Evolutionary conservation across 2,329 filamentous ascomycete genomes (phyloP).

Genomic region (Arthroderma uncinatum): DNA sequence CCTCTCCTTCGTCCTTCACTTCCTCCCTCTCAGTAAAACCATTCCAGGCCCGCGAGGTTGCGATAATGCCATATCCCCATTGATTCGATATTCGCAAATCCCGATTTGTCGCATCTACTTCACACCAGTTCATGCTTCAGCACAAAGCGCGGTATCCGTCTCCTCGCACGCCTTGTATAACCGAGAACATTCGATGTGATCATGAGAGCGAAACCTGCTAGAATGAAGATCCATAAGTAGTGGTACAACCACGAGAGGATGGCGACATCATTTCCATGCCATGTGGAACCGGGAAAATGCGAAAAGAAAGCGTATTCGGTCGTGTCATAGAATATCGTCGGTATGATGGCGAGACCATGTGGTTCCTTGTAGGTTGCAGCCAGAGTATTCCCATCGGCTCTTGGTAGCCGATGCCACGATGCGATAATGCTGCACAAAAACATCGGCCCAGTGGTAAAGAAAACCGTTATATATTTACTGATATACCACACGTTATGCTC

Average conservation of each 20-base stretch:
- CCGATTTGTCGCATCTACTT: not conserved
- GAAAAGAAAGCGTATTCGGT: conserved; percentile 8
- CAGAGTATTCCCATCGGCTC: not conserved
- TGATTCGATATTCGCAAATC: not conserved
- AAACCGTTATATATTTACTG: conserved; percentile 13
- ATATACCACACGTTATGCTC: conserved; percentile 9
- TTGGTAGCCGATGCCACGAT: conserved; percentile 7
- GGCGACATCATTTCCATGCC: conserved; percentile 8
- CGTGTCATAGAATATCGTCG: conserved; percentile 6
- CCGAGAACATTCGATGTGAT: not conserved
- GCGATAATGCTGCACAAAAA: conserved; percentile 8
- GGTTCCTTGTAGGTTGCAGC: not conserved
- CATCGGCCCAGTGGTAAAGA: conserved; percentile 14
- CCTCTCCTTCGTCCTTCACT: too few species aligned
- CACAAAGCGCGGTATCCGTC: not conserved
- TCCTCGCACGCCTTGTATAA: not conserved
- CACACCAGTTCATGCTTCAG: not conserved
- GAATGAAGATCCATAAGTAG: not conserved
- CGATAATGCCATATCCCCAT: not conserved
- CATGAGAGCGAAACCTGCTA: not conserved
- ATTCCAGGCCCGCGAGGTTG: not conserved
- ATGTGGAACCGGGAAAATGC: conserved; percentile 6
- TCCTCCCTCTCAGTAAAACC: not conserved
- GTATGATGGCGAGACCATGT: conserved; percentile 1
- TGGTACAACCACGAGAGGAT: conserved; percentile 5